Percentiles rank a stretch among this genome's conserved stretches.
Conservation (phyloP, 805 yeast species). For the Candida fluviatilis region DNA sequence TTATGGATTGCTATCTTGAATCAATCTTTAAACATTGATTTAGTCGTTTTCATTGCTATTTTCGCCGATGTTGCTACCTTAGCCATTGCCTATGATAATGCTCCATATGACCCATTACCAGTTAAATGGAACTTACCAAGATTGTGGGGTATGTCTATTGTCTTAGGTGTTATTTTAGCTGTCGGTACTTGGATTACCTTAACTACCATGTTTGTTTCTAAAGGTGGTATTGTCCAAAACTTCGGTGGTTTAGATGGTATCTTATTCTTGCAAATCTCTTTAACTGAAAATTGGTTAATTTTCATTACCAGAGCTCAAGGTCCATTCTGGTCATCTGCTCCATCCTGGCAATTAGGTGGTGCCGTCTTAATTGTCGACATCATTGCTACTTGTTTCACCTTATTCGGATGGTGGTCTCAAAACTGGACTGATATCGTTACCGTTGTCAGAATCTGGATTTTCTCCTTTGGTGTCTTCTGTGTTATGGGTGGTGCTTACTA, state of each 20-base stretch:
- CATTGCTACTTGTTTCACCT: conserved; percentile 86
- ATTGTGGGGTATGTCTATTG: conserved; percentile 93
- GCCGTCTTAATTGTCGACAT: conserved; percentile 88
- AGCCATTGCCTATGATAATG: conserved; percentile 96
- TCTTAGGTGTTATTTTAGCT: conserved; percentile 83
- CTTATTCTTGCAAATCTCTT: conserved; percentile 87
- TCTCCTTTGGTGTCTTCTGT: conserved; percentile 97
- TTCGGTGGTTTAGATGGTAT: conserved; percentile 94
- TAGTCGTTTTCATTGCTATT: conserved; percentile 94
- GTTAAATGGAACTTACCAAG: conserved; percentile 97
- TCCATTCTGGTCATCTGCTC: conserved; percentile 96
- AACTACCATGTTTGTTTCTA: conserved; percentile 87
- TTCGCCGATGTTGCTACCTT: conserved; percentile 97
- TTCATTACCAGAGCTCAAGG: conserved; percentile 96
- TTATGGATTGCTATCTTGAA: conserved; percentile 94
- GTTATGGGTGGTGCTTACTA: conserved; percentile 95
- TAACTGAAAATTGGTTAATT: conserved; percentile 96
- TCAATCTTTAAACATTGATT: conserved; percentile 79
- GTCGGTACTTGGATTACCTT: conserved; percentile 92
- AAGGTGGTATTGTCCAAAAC: conserved; percentile 94
- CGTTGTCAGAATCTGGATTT: conserved; percentile 90
- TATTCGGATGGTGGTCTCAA: conserved; percentile 98
- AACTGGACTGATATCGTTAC: conserved; percentile 96
- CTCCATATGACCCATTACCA: conserved; percentile 89
- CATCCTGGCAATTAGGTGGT: conserved; percentile 96